Percentiles rank a stretch among this genome's conserved stretches.
Conservation (phyloP, 371 early-diverging fungal genomes). For the Apophysomyces elegans region DNA sequence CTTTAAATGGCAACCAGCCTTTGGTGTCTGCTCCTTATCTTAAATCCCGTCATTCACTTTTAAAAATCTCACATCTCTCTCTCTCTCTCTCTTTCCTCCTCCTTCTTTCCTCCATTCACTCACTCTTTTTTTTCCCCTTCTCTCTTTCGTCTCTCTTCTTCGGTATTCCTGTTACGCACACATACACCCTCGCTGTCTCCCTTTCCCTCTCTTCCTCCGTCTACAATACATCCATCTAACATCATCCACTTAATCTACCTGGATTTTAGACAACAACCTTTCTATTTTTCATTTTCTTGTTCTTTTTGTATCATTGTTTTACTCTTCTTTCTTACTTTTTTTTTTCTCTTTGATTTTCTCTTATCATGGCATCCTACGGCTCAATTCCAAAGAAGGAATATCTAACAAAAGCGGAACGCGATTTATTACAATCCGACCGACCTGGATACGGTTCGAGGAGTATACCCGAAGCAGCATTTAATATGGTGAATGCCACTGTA, state of each 20-base stretch:
- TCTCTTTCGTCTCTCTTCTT: not conserved
- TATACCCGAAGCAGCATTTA: conserved; percentile 35
- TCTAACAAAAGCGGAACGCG: conserved; percentile 20
- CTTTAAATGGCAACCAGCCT: conserved; percentile 8
- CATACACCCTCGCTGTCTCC: no score
- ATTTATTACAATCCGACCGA: conserved; percentile 27
- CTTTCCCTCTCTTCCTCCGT: no score
- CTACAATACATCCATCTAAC: no score
- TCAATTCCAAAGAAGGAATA: not conserved
- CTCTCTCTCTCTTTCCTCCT: not conserved
- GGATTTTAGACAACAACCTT: no score
- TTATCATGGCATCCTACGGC: conserved; percentile 4
- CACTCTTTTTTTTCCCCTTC: conserved; percentile 1
- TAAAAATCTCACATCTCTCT: no score
- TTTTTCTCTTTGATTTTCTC: conserved; percentile 2
- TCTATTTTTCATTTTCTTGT: not conserved
- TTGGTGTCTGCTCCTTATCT: not conserved
- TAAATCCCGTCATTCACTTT: conserved; percentile 1
- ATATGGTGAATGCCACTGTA: conserved; percentile 52
- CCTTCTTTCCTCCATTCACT: not conserved
- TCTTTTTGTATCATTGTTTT: not conserved
- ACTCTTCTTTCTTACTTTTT: not conserved
- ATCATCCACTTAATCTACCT: no score
- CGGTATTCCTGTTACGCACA: not conserved
- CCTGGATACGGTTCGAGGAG: conserved; percentile 34